Evolutionary conservation across 371 early-diverging fungal species (phyloP), one percentile per base, ranked within the genome.

Genomic region (Saksenaea vasiformis): DNA sequence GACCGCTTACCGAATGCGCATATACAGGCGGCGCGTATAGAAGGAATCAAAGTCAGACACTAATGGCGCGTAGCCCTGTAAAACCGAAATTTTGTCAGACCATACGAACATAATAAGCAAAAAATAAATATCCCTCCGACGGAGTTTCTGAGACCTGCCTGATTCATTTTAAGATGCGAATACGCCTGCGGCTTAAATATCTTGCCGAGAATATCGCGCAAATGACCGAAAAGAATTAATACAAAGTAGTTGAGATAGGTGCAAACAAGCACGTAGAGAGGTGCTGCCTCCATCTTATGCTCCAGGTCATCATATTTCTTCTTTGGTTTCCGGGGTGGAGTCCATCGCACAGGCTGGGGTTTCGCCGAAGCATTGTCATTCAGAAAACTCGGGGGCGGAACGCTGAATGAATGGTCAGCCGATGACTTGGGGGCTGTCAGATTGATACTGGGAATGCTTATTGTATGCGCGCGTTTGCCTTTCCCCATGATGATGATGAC

Each of bases 41-140:
- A 99, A 96, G 69, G 95, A 96, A 70, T 99, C 96, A 87, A 98
- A 94, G 70, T 96, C 95, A 64, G 95, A 90, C 62, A 93, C 90
- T 71, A 96, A 72, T 67, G 99, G 93, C 51, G 98, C 96, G 83
- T 90, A 89, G 35, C 95, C 93, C 90, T 89, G 34, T 37, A 56
- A 41, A 43, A 56, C 35, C 35, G 22, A 60, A 41, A n/a, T 54
- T 47, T 47, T 47, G 51, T 47, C 51, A 47, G 51, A 47, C 51
- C 51, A 47, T 22, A 47, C 2, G 22, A 22, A 4, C 19, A 27
- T 17, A n/a, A n/a, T n/a, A n/a, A n/a, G n/a, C n/a, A n/a, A n/a
- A n/a, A n/a, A n/a, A n/a, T n/a, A n/a, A n/a, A n/a, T n/a, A n/a
- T n/a, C n/a, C n/a, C n/a, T 17, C n/a, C 7, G 19, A 17, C 58